These are phyloP conservation scores for Globisporangium apiculatum DNA, from an alignment of 352 stramenopile genomes.

Conservation along the genomic window DNA sequence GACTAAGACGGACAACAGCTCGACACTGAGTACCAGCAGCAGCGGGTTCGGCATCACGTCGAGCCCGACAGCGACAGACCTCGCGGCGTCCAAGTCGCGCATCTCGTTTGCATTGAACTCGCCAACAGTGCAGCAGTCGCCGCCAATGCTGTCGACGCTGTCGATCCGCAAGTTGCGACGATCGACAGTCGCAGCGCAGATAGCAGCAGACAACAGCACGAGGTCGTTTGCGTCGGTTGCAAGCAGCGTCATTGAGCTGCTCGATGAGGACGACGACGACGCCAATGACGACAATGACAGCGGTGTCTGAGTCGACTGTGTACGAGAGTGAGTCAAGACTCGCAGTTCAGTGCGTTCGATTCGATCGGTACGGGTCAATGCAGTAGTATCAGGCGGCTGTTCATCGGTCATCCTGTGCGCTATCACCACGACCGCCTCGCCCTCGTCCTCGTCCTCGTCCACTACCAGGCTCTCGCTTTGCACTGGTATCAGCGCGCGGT, in stretches of 20 bases:
- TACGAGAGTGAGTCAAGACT: neutral
- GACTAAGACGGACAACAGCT: neutral
- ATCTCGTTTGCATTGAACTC: too few species aligned
- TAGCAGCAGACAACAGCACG: neutral
- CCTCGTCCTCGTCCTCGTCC: too few species aligned
- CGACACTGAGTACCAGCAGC: neutral
- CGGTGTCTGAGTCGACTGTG: neutral
- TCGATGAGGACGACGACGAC: conserved; percentile 18
- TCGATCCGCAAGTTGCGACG: neutral
- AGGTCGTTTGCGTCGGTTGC: neutral
- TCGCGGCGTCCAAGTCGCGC: too few species aligned
- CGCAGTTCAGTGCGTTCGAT: neutral
- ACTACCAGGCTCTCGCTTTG: neutral
- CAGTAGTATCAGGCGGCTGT: too few species aligned
- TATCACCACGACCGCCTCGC: neutral
- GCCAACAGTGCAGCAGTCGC: too few species aligned
- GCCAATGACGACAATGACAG: conserved; percentile 3
- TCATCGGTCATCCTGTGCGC: too few species aligned
- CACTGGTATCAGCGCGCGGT: neutral
- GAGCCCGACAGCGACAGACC: too few species aligned
- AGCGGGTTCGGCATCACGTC: neutral
- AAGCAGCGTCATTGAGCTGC: conserved; percentile 6
- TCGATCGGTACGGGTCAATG: neutral
- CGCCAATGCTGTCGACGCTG: too few species aligned
- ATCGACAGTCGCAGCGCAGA: neutral